Conservation (phyloP, 257 asterid genomes). For the Penstemon barbatus region DNA sequence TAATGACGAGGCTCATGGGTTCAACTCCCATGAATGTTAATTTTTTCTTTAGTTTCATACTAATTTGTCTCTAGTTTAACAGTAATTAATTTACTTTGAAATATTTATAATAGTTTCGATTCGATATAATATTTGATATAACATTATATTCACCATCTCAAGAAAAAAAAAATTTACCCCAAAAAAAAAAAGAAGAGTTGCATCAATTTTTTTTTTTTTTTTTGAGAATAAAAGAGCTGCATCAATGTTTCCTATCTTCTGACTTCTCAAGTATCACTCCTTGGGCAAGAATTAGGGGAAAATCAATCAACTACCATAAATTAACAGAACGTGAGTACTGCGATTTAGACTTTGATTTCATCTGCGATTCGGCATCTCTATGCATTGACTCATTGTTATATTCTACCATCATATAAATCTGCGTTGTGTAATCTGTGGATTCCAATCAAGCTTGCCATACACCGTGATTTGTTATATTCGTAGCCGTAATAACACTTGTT, state of each 20-base stretch:
- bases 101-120: too few species aligned
- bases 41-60: too few species aligned
- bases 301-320: neutral
- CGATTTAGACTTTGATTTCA: conserved; percentile 18
- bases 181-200: too few species aligned
- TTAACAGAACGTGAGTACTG: conserved; percentile 24
- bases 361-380: neutral
- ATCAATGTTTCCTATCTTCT: neutral
- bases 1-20: too few species aligned
- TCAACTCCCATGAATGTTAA: too few species aligned
- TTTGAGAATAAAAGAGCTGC: too few species aligned
- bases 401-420: neutral
- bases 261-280: neutral
- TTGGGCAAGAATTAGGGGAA: neutral
- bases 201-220: too few species aligned
- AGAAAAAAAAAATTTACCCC: too few species aligned
- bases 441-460: neutral
- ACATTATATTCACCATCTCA: too few species aligned
- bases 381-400: neutral
- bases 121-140: too few species aligned
- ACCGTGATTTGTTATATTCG: neutral
- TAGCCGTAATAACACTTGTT: neutral
- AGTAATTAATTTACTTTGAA: too few species aligned
- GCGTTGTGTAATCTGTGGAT: neutral
- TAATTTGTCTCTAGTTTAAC: too few species aligned